Evolutionary conservation across 805 yeast species (phyloP).

Genomic region (Kluyveromyces dobzhanskii): DNA sequence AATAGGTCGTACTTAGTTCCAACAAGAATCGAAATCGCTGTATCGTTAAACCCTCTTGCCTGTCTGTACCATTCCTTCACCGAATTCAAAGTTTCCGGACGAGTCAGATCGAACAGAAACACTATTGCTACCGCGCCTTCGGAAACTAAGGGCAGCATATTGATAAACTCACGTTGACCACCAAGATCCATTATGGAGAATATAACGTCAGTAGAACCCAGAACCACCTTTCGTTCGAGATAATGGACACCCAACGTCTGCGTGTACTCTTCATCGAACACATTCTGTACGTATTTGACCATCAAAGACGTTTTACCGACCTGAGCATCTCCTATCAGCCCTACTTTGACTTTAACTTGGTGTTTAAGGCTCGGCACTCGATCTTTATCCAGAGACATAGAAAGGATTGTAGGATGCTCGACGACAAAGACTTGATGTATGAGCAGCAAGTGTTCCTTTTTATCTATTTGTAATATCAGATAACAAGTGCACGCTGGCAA

Average conservation of each 20-base stretch:
- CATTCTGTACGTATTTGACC: constrained; percentile 96
- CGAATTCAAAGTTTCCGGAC: constrained; percentile 79
- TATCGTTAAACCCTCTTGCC: constrained; percentile 79
- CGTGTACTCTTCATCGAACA: constrained; percentile 83
- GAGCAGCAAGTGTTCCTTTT: too few relatives aligned
- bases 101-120: constrained; percentile 82
- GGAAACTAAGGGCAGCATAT: constrained; percentile 89
- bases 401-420: too few relatives aligned
- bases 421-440: too few relatives aligned
- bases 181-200: constrained; percentile 95
- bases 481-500: too few relatives aligned
- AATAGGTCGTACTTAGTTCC: constrained; percentile 93
- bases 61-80: constrained; percentile 93
- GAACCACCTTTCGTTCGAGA: constrained; percentile 80
- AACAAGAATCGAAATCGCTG: constrained; percentile 83
- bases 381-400: constrained; percentile 1
- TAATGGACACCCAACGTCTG: constrained; percentile 94
- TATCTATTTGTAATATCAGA: too few relatives aligned
- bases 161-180: constrained; percentile 89
- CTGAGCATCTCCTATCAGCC: constrained; percentile 90
- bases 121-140: constrained; percentile 87
- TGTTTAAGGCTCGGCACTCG: constrained; percentile 11
- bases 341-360: constrained; percentile 55
- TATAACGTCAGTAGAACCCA: constrained; percentile 79
- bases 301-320: constrained; percentile 93